phyloP scores from a whole-genome alignment of 805 yeast genomes.

The Metschnikowia arizonensis region DNA sequence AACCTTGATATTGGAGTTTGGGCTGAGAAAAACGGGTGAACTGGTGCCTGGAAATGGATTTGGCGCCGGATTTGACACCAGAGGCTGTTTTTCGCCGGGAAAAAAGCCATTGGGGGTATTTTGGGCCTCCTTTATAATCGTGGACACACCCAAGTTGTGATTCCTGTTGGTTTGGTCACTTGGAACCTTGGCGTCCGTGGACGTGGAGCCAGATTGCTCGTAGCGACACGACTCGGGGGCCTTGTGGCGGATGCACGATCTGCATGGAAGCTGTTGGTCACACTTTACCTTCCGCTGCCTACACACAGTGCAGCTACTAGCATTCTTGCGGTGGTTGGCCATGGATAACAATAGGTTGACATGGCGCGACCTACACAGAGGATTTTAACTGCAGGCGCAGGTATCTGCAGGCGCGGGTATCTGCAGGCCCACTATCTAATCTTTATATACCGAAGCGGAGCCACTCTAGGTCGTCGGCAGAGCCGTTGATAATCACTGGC shows the following conservation, averaged over 20 bases:
- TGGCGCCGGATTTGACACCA: neutral
- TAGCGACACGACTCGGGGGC: constrained; percentile 13
- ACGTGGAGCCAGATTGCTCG: neutral
- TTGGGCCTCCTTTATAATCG: neutral
- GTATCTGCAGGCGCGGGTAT: no score
- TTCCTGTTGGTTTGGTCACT: neutral
- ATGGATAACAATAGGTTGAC: neutral
- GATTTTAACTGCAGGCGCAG: no score
- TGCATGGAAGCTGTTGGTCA: constrained; percentile 16
- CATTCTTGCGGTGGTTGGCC: neutral
- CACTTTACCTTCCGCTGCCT: constrained; percentile 18
- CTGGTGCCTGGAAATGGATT: neutral
- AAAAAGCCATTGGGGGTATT: neutral
- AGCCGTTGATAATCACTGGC: constrained; percentile 3
- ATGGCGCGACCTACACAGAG: neutral
- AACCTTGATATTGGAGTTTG: constrained; percentile 7
- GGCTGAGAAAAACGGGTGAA: constrained; percentile 10
- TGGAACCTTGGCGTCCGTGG: neutral
- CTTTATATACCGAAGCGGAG: constrained; percentile 26
- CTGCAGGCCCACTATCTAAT: no score
- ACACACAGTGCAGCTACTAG: constrained; percentile 10
- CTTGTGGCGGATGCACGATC: constrained; percentile 15
- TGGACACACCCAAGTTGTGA: neutral
- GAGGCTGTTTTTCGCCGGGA: neutral
- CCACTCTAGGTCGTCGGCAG: constrained; percentile 26